phyloP scores from a whole-genome alignment of 805 yeast genomes.

The Cyberlindnera suaveolens region DNA sequence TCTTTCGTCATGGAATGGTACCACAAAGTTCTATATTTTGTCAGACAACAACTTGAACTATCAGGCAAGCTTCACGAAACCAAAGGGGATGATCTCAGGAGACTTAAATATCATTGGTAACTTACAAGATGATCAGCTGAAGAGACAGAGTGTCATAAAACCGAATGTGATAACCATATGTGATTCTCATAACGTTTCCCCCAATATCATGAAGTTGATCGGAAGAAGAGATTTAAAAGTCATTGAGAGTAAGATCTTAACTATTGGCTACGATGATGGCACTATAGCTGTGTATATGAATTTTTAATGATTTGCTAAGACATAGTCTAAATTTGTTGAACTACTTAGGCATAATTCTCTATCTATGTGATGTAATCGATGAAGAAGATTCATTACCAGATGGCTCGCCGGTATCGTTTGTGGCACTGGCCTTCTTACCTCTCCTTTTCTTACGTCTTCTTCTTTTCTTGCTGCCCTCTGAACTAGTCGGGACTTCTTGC shows the following conservation, averaged over 20 bases:
- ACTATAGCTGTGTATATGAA: slow-evolving; percentile 35
- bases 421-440: not conserved
- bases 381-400: slow-evolving; percentile 5
- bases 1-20: slow-evolving; percentile 49
- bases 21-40: slow-evolving; percentile 28
- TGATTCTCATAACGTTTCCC: not conserved
- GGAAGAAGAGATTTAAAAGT: slow-evolving; percentile 21
- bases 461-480: slow-evolving; percentile 7
- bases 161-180: slow-evolving; percentile 25
- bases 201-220: not conserved
- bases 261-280: slow-evolving; percentile 53
- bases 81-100: slow-evolving; percentile 21
- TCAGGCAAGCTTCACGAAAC: slow-evolving; percentile 19
- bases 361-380: not conserved
- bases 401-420: not conserved
- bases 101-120: slow-evolving; percentile 24
- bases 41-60: slow-evolving; percentile 9
- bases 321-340: not conserved
- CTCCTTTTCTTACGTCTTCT: slow-evolving; percentile 14
- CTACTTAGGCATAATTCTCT: too few relatives aligned
- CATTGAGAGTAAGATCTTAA: slow-evolving; percentile 26
- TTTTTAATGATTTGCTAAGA: not conserved
- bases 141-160: slow-evolving; percentile 20
- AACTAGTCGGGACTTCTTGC: not conserved
- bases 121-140: slow-evolving; percentile 20